Evolutionary conservation across 2,329 filamentous ascomycete genomes (phyloP).

Genomic region (Hypoxylon sp.): DNA sequence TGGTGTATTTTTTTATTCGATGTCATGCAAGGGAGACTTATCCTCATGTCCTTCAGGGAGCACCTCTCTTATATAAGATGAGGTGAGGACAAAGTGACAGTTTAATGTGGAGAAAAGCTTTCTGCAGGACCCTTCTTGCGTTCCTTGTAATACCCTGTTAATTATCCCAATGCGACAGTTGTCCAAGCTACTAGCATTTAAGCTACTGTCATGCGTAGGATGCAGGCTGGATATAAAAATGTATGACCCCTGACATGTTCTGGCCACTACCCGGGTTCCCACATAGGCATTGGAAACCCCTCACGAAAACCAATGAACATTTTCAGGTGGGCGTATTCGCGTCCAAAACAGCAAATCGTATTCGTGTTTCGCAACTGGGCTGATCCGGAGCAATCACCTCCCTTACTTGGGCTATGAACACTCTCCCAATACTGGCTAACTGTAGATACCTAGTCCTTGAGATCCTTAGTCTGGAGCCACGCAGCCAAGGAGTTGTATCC

Average conservation of each 20-base stretch:
- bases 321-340: constrained; percentile 21
- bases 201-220: background rate
- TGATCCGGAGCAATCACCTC: background rate
- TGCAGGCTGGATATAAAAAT: background rate
- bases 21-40: background rate
- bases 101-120: background rate
- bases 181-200: background rate
- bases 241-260: constrained; percentile 2
- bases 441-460: background rate
- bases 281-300: constrained; percentile 4
- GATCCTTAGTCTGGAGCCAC: too few species aligned
- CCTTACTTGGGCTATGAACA: background rate
- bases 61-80: background rate
- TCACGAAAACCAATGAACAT: constrained; percentile 6
- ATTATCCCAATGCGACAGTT: background rate
- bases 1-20: background rate
- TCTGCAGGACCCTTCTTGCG: background rate
- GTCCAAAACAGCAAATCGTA: constrained; percentile 17
- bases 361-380: constrained; percentile 22
- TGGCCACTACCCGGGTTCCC: constrained; percentile 4
- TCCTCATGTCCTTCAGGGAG: background rate
- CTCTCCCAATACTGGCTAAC: background rate
- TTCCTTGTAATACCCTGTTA: background rate
- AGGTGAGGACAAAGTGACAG: background rate
- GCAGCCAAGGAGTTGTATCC: background rate